A percentile compares a stretch with the other conserved stretches of the same genome.
Conservation (phyloP, 192 early-diverging fungal species). For the Coemansia sp. region DNA sequence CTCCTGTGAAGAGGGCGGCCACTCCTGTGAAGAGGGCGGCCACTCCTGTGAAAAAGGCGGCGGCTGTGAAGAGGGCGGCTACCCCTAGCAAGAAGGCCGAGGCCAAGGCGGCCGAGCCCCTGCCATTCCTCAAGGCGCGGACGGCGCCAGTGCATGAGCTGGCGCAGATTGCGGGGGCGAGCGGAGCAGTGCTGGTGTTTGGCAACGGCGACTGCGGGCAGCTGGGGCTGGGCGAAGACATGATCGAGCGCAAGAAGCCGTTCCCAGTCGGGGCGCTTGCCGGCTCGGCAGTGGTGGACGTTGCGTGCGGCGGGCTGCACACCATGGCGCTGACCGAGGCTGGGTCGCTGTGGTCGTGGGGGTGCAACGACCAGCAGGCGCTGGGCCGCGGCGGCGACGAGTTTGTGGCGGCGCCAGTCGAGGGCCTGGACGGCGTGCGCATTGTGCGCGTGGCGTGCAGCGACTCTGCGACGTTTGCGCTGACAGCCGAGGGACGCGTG, state of each 20-base stretch:
- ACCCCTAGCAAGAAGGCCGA: not conserved
- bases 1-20: too few relatives aligned
- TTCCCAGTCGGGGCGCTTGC: constrained; percentile 64
- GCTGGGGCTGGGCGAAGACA: constrained; percentile 85
- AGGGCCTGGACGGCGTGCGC: constrained; percentile 71
- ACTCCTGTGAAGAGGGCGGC: not conserved
- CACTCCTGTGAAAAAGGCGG: constrained; percentile 4
- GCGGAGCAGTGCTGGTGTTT: constrained; percentile 71
- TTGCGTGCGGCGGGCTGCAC: constrained; percentile 87
- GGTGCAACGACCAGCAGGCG: constrained; percentile 90
- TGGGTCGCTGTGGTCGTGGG: constrained; percentile 89
- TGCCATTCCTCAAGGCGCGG: constrained; percentile 45
- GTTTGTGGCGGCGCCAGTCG: constrained; percentile 71
- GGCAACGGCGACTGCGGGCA: constrained; percentile 90
- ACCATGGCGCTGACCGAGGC: constrained; percentile 71
- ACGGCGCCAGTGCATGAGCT: constrained; percentile 27
- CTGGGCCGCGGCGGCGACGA: constrained; percentile 69
- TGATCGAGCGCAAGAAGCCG: constrained; percentile 76
- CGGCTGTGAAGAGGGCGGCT: not conserved
- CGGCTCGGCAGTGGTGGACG: constrained; percentile 71
- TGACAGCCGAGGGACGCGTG: constrained; percentile 73
- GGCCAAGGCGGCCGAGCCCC: not conserved
- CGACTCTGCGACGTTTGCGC: constrained; percentile 78
- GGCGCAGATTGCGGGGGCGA: constrained; percentile 10
- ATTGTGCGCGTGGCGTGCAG: constrained; percentile 81